Conservation (phyloP, 1,139 yeast species). For the Oligophagozyma castellii region DNA sequence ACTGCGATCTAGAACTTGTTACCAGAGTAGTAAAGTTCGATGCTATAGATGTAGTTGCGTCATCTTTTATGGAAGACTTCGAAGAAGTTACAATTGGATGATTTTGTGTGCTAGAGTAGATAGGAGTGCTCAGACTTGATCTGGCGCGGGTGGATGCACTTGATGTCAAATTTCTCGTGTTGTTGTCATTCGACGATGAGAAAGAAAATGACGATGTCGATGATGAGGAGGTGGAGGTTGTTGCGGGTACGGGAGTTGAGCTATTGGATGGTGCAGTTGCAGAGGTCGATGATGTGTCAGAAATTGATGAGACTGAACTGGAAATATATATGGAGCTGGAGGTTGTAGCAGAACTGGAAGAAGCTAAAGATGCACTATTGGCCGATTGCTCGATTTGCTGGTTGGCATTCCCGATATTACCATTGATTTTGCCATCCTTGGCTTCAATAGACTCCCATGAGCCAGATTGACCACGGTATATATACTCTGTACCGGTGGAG, state of each 20-base stretch:
- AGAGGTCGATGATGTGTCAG: constrained; percentile 1
- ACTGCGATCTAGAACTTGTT: too few relatives aligned
- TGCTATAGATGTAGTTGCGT: constrained; percentile 4
- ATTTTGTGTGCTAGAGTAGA: too few relatives aligned
- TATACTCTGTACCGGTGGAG: constrained; percentile 60
- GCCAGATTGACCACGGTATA: constrained; percentile 53
- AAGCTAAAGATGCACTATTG: constrained; percentile 11
- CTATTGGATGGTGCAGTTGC: constrained; percentile 1
- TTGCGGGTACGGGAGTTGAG: not conserved
- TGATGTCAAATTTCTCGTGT: constrained; percentile 5
- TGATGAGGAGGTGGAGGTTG: not conserved
- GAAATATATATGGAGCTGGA: constrained; percentile 6
- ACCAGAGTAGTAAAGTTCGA: too few relatives aligned
- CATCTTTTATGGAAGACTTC: too few relatives aligned
- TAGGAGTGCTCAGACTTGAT: constrained; percentile 4
- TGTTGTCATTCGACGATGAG: constrained; percentile 4
- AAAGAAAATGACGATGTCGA: constrained; percentile 2
- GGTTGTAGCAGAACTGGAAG: constrained; percentile 7
- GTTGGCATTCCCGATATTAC: constrained; percentile 39
- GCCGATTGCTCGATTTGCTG: constrained; percentile 35
- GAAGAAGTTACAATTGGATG: too few relatives aligned
- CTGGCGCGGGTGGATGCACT: constrained; percentile 5
- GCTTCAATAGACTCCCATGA: constrained; percentile 56
- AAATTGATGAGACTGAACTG: constrained; percentile 4
- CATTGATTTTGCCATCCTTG: constrained; percentile 48